phyloP scores from a whole-genome alignment of 441 rosid genomes.

The Biscutella laevigata region DNA sequence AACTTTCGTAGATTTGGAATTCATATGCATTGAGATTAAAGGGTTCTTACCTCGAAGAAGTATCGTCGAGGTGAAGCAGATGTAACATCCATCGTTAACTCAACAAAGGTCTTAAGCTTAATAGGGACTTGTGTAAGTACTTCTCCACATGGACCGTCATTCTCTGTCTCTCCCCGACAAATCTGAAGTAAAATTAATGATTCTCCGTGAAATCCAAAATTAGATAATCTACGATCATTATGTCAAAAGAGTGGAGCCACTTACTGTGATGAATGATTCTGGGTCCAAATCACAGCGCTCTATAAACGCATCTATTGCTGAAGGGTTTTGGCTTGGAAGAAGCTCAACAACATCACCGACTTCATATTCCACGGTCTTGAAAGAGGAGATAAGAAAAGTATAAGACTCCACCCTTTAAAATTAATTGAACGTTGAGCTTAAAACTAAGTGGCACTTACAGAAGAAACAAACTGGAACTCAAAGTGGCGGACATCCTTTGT shows the following conservation, averaged over 20 bases:
- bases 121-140: constrained; percentile 37
- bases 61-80: constrained; percentile 93
- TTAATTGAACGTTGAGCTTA: background rate
- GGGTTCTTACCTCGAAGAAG: constrained; percentile 82
- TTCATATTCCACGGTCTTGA: constrained; percentile 52
- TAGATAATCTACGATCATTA: background rate
- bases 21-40: constrained; percentile 24
- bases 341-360: constrained; percentile 87
- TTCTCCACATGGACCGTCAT: constrained; percentile 16
- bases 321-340: constrained; percentile 68
- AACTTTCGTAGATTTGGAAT: background rate
- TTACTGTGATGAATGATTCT: constrained; percentile 64
- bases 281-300: constrained; percentile 68
- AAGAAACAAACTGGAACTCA: constrained; percentile 68
- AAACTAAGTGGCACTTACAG: constrained; percentile 67
- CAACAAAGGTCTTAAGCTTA: constrained; percentile 60
- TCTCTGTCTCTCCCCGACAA: constrained; percentile 38
- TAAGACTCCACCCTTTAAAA: constrained; percentile 2
- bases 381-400: constrained; percentile 5
- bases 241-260: constrained; percentile 12
- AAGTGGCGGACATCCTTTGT: constrained; percentile 89
- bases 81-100: constrained; percentile 84
- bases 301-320: constrained; percentile 64
- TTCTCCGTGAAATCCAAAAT: background rate
- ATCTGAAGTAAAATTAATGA: constrained; percentile 45